Evolutionary conservation across 768 basidiomycete species (phyloP).

Genomic region (Lepiota venenata): DNA sequence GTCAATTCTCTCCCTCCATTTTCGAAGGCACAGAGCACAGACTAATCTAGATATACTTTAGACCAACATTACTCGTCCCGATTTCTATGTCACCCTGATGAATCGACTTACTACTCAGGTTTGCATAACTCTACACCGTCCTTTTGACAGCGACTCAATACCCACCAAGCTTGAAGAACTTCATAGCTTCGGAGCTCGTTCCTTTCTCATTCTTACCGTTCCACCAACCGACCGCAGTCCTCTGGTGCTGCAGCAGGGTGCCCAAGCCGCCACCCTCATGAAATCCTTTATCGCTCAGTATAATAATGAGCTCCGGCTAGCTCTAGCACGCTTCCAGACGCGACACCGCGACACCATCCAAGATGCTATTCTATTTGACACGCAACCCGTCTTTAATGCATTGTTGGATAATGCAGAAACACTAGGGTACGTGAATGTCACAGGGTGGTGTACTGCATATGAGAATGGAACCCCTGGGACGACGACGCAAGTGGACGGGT

Average conservation of each 20-base stretch:
- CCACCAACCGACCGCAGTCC: constrained; percentile 58
- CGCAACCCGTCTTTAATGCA: constrained; percentile 54
- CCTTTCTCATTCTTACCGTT: constrained; percentile 62
- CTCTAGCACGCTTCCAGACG: constrained; percentile 35
- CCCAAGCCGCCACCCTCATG: constrained; percentile 31
- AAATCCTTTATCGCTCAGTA: constrained; percentile 39
- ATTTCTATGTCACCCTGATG: constrained; percentile 33
- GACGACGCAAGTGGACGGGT: constrained; percentile 54
- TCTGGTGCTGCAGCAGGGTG: constrained; percentile 37
- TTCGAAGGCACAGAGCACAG: neutral
- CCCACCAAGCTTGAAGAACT: constrained; percentile 41
- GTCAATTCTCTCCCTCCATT: constrained; percentile 24
- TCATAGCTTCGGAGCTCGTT: constrained; percentile 46
- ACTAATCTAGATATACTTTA: constrained; percentile 9
- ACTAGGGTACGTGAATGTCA: constrained; percentile 56
- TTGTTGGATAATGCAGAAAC: constrained; percentile 49
- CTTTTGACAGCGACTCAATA: neutral
- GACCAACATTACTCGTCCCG: constrained; percentile 34
- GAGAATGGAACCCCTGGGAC: constrained; percentile 49
- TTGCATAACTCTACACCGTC: constrained; percentile 7
- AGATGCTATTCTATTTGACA: constrained; percentile 48
- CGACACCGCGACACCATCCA: constrained; percentile 37
- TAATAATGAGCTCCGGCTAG: constrained; percentile 42
- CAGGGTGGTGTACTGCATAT: constrained; percentile 58
- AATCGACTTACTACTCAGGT: constrained; percentile 31